Evolutionary conservation across 352 stramenopile species (phyloP).

Genomic region (Phytophthora kernoviae): DNA sequence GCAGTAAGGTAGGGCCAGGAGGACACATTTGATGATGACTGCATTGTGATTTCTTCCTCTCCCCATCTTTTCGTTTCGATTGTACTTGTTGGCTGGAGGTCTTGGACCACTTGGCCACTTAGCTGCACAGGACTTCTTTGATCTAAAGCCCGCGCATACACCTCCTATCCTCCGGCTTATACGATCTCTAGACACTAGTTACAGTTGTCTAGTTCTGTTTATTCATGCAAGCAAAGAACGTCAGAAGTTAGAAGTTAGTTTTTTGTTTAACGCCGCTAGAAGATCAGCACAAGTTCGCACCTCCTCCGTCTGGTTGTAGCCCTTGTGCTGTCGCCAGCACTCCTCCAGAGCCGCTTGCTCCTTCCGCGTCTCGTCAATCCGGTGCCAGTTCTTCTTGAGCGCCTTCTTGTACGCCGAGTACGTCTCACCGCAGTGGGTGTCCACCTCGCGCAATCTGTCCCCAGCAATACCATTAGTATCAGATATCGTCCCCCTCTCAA

Average conservation of each 20-base stretch:
- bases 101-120: constrained; percentile 3
- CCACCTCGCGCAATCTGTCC: constrained; percentile 71
- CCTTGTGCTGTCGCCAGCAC: constrained; percentile 87
- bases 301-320: constrained; percentile 38
- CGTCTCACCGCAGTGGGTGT: constrained; percentile 85
- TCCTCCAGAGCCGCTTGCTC: constrained; percentile 84
- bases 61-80: constrained; percentile 20
- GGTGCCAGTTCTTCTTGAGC: constrained; percentile 90
- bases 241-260: no score
- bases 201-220: constrained; percentile 24
- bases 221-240: neutral
- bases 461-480: constrained; percentile 12
- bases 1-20: constrained; percentile 1
- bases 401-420: constrained; percentile 89
- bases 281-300: neutral
- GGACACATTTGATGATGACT: constrained; percentile 25
- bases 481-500: neutral
- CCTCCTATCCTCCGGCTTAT: constrained; percentile 3
- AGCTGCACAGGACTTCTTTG: constrained; percentile 20
- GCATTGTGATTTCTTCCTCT: constrained; percentile 34
- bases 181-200: constrained; percentile 5
- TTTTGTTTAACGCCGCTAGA: neutral
- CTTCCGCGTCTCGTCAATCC: constrained; percentile 85
- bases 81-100: constrained; percentile 7
- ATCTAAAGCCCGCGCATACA: constrained; percentile 29